Evolutionary conservation across 192 early-diverging fungal genomes (phyloP).

Genomic region (Entophlyctis helioformis): DNA sequence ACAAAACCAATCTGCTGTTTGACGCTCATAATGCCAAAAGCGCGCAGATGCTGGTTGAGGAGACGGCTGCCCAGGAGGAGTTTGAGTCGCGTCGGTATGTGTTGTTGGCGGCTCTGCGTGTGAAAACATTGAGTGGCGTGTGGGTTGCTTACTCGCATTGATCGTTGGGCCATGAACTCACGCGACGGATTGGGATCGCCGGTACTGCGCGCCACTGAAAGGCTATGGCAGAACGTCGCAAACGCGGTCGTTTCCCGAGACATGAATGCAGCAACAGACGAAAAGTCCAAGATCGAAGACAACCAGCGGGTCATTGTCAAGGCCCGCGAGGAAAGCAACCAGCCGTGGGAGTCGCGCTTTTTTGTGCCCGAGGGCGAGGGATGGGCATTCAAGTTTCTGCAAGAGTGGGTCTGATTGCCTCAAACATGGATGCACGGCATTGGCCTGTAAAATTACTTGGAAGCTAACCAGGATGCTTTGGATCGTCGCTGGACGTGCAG

Average conservation of each 20-base stretch:
- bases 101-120: not conserved
- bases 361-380: constrained; percentile 33
- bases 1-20: constrained; percentile 43
- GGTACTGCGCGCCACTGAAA: no score
- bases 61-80: constrained; percentile 57
- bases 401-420: not conserved
- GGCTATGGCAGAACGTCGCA: constrained; percentile 52
- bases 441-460: not conserved
- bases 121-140: not conserved
- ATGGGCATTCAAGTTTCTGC: constrained; percentile 9
- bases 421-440: not conserved
- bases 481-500: not conserved
- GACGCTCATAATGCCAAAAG: constrained; percentile 56
- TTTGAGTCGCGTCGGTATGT: constrained; percentile 69
- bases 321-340: constrained; percentile 30
- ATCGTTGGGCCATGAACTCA: no score
- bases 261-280: constrained; percentile 48
- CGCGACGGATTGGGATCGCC: no score
- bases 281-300: constrained; percentile 59
- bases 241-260: constrained; percentile 35
- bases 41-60: constrained; percentile 56
- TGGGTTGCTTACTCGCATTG: no score
- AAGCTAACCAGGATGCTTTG: not conserved
- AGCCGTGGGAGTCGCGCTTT: constrained; percentile 39
- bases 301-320: constrained; percentile 45